Percentiles rank a stretch among this genome's conserved stretches.
Conservation (phyloP, 208 protist species). For the Leishmania mexicana region DNA sequence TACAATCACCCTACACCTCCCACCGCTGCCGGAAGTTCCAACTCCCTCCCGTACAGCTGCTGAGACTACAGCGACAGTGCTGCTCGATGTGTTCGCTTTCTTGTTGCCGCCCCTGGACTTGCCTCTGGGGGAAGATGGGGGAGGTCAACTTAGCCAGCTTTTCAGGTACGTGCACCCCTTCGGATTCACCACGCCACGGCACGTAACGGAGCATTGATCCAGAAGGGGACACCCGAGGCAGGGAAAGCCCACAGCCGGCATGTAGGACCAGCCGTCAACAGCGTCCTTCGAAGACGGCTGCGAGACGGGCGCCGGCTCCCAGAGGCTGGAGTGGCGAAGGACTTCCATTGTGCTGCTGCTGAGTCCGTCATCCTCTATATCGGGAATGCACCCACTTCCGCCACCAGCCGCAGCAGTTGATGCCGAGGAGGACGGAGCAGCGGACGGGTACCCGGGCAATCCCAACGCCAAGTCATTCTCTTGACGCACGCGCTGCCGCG, state of each 20-base stretch:
- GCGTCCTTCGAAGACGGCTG: conserved; percentile 29
- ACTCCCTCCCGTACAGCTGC: background rate
- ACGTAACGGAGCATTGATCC: conserved; percentile 44
- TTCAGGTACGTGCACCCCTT: conserved; percentile 58
- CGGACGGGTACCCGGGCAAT: background rate
- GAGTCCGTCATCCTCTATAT: conserved; percentile 14
- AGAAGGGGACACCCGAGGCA: conserved; percentile 84
- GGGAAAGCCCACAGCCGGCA: conserved; percentile 75
- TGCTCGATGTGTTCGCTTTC: background rate
- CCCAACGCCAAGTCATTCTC: conserved; percentile 5
- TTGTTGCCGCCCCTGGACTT: too few relatives aligned
- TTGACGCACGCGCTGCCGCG: conserved; percentile 6
- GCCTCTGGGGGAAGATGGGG: background rate
- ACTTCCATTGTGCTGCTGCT: conserved; percentile 7
- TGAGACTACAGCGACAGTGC: background rate
- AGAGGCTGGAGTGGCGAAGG: conserved; percentile 16
- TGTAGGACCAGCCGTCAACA: conserved; percentile 54
- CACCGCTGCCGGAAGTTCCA: background rate
- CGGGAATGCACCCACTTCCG: conserved; percentile 1
- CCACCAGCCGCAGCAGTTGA: background rate
- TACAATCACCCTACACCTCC: background rate
- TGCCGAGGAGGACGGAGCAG: background rate
- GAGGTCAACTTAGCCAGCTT: conserved; percentile 53
- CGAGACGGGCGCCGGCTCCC: conserved; percentile 38
- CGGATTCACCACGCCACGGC: conserved; percentile 57